phyloP scores from a whole-genome alignment of 148 eudicot genomes.

The Agrostemma githago region DNA sequence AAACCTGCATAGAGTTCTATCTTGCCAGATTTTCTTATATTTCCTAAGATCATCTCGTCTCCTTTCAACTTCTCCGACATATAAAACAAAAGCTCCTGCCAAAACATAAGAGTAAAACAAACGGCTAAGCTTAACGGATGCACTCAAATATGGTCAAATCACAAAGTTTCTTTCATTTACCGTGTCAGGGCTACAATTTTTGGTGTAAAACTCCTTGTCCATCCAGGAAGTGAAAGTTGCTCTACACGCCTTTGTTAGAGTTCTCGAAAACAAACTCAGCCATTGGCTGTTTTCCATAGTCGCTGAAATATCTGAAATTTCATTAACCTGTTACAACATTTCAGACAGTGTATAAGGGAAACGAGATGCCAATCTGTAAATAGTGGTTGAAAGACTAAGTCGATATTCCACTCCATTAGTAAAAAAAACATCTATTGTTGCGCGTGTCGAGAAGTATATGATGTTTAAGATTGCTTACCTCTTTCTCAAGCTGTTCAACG shows the following conservation, averaged over 20 bases:
- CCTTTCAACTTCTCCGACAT: slow-evolving; percentile 62
- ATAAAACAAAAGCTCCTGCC: slow-evolving; percentile 54
- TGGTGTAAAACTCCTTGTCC: slow-evolving; percentile 55
- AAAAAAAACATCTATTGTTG: neutral
- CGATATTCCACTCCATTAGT: neutral
- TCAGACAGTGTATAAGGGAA: slow-evolving; percentile 1
- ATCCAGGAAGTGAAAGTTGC: slow-evolving; percentile 69
- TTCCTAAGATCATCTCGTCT: slow-evolving; percentile 41
- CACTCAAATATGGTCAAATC: slow-evolving; percentile 5
- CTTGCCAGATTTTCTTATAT: slow-evolving; percentile 64
- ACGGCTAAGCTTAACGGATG: neutral
- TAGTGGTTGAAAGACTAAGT: neutral
- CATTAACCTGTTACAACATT: slow-evolving; percentile 50
- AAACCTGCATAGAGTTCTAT: slow-evolving; percentile 77
- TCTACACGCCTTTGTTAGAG: slow-evolving; percentile 50
- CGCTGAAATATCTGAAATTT: slow-evolving; percentile 40
- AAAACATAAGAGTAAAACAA: slow-evolving; percentile 13
- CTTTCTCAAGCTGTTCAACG: slow-evolving; percentile 76
- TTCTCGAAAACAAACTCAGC: slow-evolving; percentile 37
- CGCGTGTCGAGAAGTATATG: neutral
- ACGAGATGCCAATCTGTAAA: neutral
- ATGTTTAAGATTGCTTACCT: slow-evolving; percentile 43
- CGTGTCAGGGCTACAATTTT: slow-evolving; percentile 49
- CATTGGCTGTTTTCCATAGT: slow-evolving; percentile 35
- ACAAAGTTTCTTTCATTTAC: slow-evolving; percentile 36